Percentiles rank a stretch among this genome's conserved stretches.
These are phyloP conservation scores for Colletotrichum cuscutae DNA, from an alignment of 2,329 filamentous ascomycete species.

Conservation along the genomic window DNA sequence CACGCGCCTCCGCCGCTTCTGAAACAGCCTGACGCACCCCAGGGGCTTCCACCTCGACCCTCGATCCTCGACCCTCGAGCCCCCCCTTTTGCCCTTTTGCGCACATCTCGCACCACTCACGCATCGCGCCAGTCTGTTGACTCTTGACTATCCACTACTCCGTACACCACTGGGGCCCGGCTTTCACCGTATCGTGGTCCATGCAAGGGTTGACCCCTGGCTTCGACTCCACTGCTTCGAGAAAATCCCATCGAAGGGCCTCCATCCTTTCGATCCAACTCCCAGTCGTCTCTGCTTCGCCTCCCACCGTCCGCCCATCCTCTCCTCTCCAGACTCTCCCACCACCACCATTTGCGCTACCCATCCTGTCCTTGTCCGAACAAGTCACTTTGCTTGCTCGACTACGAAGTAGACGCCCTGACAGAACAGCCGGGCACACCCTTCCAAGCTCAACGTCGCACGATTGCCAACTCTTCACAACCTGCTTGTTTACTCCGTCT, in stretches of 20 bases:
- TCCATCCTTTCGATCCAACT: slow-evolving; percentile 9
- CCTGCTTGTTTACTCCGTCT: slow-evolving; percentile 28
- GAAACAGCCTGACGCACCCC: slow-evolving; percentile 52
- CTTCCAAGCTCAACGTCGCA: slow-evolving; percentile 26
- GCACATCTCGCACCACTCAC: slow-evolving; percentile 27
- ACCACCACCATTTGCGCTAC: background rate
- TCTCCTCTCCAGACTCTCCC: background rate
- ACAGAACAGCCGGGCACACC: slow-evolving; percentile 33
- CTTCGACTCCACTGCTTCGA: slow-evolving; percentile 36
- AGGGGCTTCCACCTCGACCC: slow-evolving; percentile 38
- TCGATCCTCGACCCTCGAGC: slow-evolving; percentile 40
- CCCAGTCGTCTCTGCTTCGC: background rate
- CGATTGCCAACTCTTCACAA: slow-evolving; percentile 20
- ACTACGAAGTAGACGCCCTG: slow-evolving; percentile 21
- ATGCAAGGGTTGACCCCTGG: slow-evolving; percentile 23
- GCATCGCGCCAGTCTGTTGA: slow-evolving; percentile 18
- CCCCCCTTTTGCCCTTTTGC: slow-evolving; percentile 30
- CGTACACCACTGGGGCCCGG: slow-evolving; percentile 15
- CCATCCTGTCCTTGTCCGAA: slow-evolving; percentile 6
- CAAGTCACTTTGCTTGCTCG: slow-evolving; percentile 5
- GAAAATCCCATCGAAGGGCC: slow-evolving; percentile 34
- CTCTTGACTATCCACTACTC: background rate
- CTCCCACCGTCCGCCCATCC: slow-evolving; percentile 3
- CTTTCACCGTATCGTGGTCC: slow-evolving; percentile 30
- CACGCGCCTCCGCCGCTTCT: slow-evolving; percentile 37